These are phyloP conservation scores for Cercospora janseana DNA, from an alignment of 2,329 filamentous ascomycete genomes.

Conservation along the genomic window DNA sequence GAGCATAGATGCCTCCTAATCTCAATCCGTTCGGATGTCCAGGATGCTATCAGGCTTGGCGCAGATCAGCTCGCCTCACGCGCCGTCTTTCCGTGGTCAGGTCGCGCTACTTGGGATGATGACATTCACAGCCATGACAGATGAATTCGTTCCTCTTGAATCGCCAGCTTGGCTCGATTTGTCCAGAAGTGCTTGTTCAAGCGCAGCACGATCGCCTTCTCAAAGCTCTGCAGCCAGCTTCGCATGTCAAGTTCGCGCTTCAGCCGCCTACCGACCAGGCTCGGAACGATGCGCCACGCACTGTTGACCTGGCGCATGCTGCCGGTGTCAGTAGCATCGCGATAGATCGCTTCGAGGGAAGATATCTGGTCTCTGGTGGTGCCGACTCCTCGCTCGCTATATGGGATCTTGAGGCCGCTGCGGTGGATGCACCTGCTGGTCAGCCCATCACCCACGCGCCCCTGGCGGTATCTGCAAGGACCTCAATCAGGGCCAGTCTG, in stretches of 20 bases:
- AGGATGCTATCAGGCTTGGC: too few relatives aligned
- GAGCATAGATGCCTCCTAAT: too few relatives aligned
- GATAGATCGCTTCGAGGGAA: constrained; percentile 77
- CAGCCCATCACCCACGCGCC: constrained; percentile 17
- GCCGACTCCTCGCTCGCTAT: constrained; percentile 80
- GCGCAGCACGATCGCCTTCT: constrained; percentile 65
- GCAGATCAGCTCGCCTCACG: too few relatives aligned
- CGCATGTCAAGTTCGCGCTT: constrained; percentile 69
- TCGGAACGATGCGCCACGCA: constrained; percentile 4
- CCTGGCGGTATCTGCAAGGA: constrained; percentile 28
- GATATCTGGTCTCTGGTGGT: constrained; percentile 78
- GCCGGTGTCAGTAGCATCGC: constrained; percentile 76
- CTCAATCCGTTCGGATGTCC: too few relatives aligned
- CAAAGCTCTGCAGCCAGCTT: constrained; percentile 65
- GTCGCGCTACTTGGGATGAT: too few relatives aligned
- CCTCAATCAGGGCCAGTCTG: constrained; percentile 57
- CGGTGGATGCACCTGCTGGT: constrained; percentile 29
- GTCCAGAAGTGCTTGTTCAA: constrained; percentile 62
- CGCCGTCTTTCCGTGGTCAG: too few relatives aligned
- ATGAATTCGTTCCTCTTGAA: constrained; percentile 77
- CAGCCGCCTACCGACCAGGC: constrained; percentile 43
- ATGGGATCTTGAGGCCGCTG: constrained; percentile 73
- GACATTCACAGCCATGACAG: constrained; percentile 1
- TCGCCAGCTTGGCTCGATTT: constrained; percentile 68
- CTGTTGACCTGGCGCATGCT: constrained; percentile 52